Evolutionary conservation across 306 rosid genomes (phyloP), one percentile per base, ranked within the genome.

Genomic region (Prunus fruticosa): DNA sequence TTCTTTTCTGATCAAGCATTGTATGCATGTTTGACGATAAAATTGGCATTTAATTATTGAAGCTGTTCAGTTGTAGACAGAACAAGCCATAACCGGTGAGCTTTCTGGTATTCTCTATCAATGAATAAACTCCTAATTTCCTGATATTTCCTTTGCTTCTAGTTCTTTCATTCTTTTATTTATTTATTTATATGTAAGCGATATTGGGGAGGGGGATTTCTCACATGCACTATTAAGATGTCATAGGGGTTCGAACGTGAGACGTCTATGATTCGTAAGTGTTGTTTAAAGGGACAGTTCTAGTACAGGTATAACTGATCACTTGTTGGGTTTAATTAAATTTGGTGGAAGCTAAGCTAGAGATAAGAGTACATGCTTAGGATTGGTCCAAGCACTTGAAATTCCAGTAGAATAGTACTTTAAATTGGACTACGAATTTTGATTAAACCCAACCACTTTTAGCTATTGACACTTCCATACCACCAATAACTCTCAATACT

Each of bases 191-290:
- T 38, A 38, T 6, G 43, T 38, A 38, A 38, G 9, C 9, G 43
- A 38, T 38, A 7, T 38, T 38, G 2, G 2, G 43, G 9, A 38
- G 2, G 9, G 8, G 2, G 2, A 6, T 38, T 38, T 38, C 9
- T 38, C 43, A 38, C 43, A 6, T 34, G 1, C 9, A 38, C 43
- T 1, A 38, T 38, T 0, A 38, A 38, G 9, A 0, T 1, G 0
- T 0, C 9, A 7, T 7, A 38, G 1, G 43, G 0, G 2, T 38
- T 38, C 2, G 9, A 38, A 38, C 9, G 0, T 38, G 2, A 7
- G 9, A 7, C 43, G 0, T 38, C 43, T 38, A 1, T 34, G 8
- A 34, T 34, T 34, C 8, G 41, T 34, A 34, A 6, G 41, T 6
- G 41, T 34, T 38, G 43, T 38, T 38, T 38, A 38, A 38, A 38